Percentiles rank a stretch among this genome's conserved stretches.
These are phyloP conservation scores for Coriaria nepalensis DNA, from an alignment of 306 rosid genomes.

Conservation along the genomic window DNA sequence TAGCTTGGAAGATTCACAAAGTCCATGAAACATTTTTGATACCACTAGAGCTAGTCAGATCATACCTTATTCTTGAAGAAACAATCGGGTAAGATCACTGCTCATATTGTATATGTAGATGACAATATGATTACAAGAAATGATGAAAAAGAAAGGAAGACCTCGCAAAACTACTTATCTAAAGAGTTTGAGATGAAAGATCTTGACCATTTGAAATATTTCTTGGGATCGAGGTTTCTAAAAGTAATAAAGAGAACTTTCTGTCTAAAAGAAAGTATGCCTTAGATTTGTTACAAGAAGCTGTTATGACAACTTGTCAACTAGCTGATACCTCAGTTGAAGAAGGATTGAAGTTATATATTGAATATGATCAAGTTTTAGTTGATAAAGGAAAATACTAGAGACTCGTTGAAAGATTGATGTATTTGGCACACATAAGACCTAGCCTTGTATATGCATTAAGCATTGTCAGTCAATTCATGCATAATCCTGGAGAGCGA, in stretches of 20 bases:
- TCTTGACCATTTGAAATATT: too few species aligned
- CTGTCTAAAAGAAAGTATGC: neutral
- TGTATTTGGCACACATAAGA: too few species aligned
- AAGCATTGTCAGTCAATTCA: too few species aligned
- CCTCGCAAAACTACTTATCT: neutral
- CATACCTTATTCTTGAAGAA: neutral
- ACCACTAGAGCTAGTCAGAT: neutral
- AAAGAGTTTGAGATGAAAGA: too few species aligned
- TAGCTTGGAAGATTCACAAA: neutral
- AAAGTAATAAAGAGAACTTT: too few species aligned
- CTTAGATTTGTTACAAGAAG: neutral
- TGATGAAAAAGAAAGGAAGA: neutral
- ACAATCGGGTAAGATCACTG: neutral
- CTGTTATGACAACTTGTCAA: neutral
- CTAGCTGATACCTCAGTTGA: neutral
- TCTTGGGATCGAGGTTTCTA: too few species aligned
- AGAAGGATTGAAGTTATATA: neutral
- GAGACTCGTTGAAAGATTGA: too few species aligned
- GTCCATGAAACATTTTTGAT: neutral
- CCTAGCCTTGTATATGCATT: too few species aligned
- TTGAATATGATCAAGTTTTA: neutral
- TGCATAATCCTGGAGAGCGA: too few species aligned
- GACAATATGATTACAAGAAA: neutral
- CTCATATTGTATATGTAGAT: neutral
- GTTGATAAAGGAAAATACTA: too few species aligned